Base-by-base conservation (phyloP, 768 basidiomycete genomes). In the Strobilomyces echinocephalus region DNA sequence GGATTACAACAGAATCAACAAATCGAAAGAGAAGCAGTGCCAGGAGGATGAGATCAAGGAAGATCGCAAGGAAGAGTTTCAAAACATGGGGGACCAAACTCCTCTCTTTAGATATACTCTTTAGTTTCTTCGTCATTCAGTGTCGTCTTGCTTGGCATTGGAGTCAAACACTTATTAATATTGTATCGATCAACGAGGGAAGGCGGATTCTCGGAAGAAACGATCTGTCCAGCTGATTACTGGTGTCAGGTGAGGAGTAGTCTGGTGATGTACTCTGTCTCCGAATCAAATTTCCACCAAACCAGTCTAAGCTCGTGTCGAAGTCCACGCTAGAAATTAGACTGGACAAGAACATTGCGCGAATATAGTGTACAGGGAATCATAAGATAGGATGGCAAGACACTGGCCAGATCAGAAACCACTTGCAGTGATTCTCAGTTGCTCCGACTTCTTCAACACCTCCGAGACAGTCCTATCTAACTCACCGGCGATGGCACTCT, bases 391-490 rank as follows among this genome's bases (percentile, higher is more conserved):
- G 48, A 56, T 11, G 33, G 54, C 52, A 52, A 54, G 51, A 57
- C 36, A 40, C 14, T 6, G 14, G 34, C 47, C 50, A 47, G 28
- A 41, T 73, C 66, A 92, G 75, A 92, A 91, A 48, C 91, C 91
- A 67, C 90, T 91, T 44, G 89, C 81, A 20, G 88, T 91, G 35
- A 92, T 88, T 60, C 91, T 79, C 62, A 92, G 64, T 72, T 92
- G 88, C 72, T 97, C 95, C 58, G 97, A 72, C 78, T 99, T 99
- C 76, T 97, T 98, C 72, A 97, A 70, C 41, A 99, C 94, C 73
- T 99, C 97, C 1, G 89, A 88, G 7, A 95, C 86, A 16, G 83
- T 85, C 58, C 95, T 77, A 69, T 97, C 95, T 61, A 98, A 71
- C 72, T 98, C 97, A 16, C 80, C 83, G 2, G 95, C 95, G 56